Evolutionary conservation across 1,284 basidiomycete species (phyloP).

Genomic region (Macrocystidia cucumis): DNA sequence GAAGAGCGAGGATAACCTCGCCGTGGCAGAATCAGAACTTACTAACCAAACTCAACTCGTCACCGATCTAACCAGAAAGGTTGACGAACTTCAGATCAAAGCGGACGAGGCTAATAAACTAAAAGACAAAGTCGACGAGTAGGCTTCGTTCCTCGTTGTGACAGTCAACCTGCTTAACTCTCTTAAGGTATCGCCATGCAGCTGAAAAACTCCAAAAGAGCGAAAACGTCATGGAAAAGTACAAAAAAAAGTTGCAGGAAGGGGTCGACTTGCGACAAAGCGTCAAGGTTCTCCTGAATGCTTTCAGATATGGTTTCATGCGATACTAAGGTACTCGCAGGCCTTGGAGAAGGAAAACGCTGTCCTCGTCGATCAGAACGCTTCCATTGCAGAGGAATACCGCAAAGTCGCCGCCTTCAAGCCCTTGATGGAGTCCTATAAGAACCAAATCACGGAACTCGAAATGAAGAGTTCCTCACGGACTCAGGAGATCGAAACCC

Average conservation of each 20-base stretch:
- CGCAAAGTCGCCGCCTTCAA: conserved; percentile 83
- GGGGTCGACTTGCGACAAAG: conserved; percentile 82
- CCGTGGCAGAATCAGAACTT: conserved; percentile 69
- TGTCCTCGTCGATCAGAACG: conserved; percentile 86
- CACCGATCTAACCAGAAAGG: conserved; percentile 67
- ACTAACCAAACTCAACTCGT: conserved; percentile 68
- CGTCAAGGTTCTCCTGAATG: conserved; percentile 53
- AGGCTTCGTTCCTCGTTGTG: conserved; percentile 18
- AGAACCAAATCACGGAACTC: conserved; percentile 77
- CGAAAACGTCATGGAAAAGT: conserved; percentile 98
- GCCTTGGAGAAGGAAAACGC: conserved; percentile 90
- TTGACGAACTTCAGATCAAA: conserved; percentile 76
- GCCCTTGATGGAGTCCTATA: conserved; percentile 90
- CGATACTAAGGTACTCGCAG: conserved; percentile 27
- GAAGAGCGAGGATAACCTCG: conserved; percentile 85
- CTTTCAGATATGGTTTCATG: background rate
- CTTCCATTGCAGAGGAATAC: conserved; percentile 85
- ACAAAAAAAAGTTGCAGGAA: conserved; percentile 97
- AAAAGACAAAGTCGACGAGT: conserved; percentile 95
- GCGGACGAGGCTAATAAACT: conserved; percentile 75
- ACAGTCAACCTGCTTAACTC: conserved; percentile 3
- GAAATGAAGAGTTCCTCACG: conserved; percentile 64
- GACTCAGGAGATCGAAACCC: conserved; percentile 63
- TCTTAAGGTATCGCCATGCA: conserved; percentile 73
- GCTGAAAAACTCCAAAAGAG: conserved; percentile 89